Evolutionary conservation across 371 early-diverging fungal species (phyloP), one percentile per base, ranked within the genome.

Genomic region (Rhizopus sp.): DNA sequence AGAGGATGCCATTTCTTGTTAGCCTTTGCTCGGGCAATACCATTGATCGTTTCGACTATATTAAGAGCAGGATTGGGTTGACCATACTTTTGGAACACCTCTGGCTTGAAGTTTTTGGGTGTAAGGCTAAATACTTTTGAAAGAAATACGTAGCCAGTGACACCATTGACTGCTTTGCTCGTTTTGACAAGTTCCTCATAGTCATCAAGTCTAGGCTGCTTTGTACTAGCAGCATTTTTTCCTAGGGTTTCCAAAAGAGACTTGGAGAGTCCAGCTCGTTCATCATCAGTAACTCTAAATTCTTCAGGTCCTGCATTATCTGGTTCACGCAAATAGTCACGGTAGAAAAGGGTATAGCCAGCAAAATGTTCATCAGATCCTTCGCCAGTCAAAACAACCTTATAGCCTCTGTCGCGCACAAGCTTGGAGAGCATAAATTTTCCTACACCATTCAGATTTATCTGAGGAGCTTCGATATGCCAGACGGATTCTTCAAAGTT

Each of bases 321-420:
- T 16, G 66, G 29, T 37, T 66, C 66, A 50, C 49, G 62, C 12
- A 62, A 55, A 17, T 62, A 62, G 37, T 81, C 77, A 47, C 41
- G 48, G 38, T 71, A 71, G 55, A 87, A 62, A 55, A 83, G 81
- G 3, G 67, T 54, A 63, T 87, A 85, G 0, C 88, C 88, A 6
- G 80, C 84, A 65, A 85, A 87, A 30, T 85, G 68, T 48, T 85
- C 85, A 49, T 87, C 88, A 0, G 85, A 80, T 0, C 83, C 86
- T 60, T 87, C 85, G 31, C 87, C 88, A 0, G 86, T 84, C 59
- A 79, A 69, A n/a, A 87, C 75, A 0, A 75, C 64, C 44, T 53
- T 69, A 63, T 78, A 73, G 4, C 85, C 85, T 34, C 53, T 40
- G 23, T 66, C 66, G 50, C 62, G 62, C 6, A 57, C 61, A 44